Evolutionary conservation across 768 basidiomycete genomes (phyloP), one percentile per base, ranked within the genome.

Genomic region (Suillus placidus): DNA sequence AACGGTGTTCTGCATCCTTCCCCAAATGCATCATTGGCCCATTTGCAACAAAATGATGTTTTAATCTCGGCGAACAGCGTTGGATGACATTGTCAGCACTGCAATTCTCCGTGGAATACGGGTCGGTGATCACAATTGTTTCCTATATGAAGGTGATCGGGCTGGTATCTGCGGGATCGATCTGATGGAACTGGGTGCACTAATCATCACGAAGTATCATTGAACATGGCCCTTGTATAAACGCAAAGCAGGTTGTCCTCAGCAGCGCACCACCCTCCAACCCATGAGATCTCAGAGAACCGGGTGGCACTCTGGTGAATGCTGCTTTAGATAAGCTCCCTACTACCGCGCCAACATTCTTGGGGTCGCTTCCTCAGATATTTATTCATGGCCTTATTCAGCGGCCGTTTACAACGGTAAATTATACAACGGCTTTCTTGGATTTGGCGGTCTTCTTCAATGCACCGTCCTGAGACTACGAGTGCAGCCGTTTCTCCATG

Each of bases 361-460:
- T 35, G 32, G 45, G 61, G 10, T 20, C 8, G 3, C 52, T 55
- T 43, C 67, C 67, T 52, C 64, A 45, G 10, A 64, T 34, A 64
- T 73, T 18, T 68, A 51, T 8, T n/a, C 42, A 49, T 76, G 71
- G 70, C 12, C 23, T 12, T 1, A 18, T 0, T 70, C 73, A 20
- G 38, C 14, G 1, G 67, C 73, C 4, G 68, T 69, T 6, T 71
- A 69, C n/a, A 62, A 62, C 16, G 73, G 73, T 3, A 56, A 71
- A 18, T 49, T 60, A 0, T 74, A 64, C 32, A 66, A 63, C 2
- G 73, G 73, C 30, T 70, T 69, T 26, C 56, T 74, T 12, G 67
- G 66, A 20, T 71, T 74, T 16, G 71, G 32, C 7, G 73, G 71
- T 16, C 18, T 76, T 63, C 18, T 73, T 6, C 66, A 49, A 70